Base-by-base conservation (phyloP, 805 yeast genomes). In the Nakazawaea pomicola region DNA sequence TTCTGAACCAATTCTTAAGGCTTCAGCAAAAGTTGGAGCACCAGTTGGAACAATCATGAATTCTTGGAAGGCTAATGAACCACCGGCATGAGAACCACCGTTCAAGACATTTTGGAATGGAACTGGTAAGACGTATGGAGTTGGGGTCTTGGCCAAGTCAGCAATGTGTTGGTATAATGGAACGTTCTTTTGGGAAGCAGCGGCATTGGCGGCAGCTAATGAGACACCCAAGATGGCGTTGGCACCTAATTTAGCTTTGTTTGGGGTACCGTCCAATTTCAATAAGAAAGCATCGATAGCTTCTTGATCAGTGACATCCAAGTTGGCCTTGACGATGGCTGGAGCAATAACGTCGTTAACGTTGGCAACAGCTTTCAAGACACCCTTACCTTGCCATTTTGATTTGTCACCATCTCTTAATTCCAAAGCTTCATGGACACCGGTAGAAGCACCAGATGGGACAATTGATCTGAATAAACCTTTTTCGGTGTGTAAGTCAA, bases 11-110 rank as follows among this genome's bases (percentile, higher is more conserved):
- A 87, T 85, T 78, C 96, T 87, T 69, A 93, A 71, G 58, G 95
- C 98, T 74, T 91, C 98, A 52, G 95, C 65, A 83, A 91, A 93
- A 48, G 91, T 60, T 58, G 79, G 73, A 57, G 96, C 96, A 60
- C 81, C 91, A 55, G 84, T 74, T 72, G 99, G 98, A 51, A 86
- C 98, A 72, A 91, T 87, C 98, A 91, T 93, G 79, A 91, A 91
- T 78, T 91, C 99, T 79, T 91, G 99, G 83, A 91, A 80, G 60
- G 99, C 99, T 56, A 91, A 77, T 65, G 91, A 83, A 76, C 99
- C 99, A 76, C 99, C 99, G 62, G 99, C 99, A 75, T 91, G 99
- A 62, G 95, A 84, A 72, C 99, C 99, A 78, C 99, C 99, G 83
- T 91, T 91, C 70, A 91, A 78, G 53, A 91, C 99, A 76, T 91